Base-by-base conservation (phyloP, 208 protist genomes). In the Trypanosoma boissoni region DNA sequence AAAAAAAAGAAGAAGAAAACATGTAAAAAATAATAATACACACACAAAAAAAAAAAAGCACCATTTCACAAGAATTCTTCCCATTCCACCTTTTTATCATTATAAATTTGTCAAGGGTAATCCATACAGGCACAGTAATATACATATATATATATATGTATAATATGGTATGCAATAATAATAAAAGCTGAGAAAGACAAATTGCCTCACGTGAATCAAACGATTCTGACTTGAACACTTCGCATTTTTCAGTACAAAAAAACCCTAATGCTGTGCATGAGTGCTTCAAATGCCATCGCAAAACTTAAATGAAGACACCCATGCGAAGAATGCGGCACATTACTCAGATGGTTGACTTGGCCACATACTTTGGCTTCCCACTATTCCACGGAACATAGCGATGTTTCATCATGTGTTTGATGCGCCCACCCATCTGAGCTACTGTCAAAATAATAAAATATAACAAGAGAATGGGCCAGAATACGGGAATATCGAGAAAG, bases 381-480 rank as follows among this genome's bases (percentile, higher is more conserved):
- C 76, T 34, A 66, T 79, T 92, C 85, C 86, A 95, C 31, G 90
- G 90, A 10, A 96, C 90, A 54, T 99, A 99, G 23, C 89, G 75
- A 67, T 99, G 82, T 68, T 95, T 95, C 21, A 98, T 88, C 98
- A 99, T 99, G 76, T 99, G 96, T 68, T 83, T 72, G 43, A 99
- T 98, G 42, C 97, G 93, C 12, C 74, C 80, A 46, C 95, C 97
- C 87, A 99, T 96, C 37, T 98, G 98, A 14, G 96, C 65, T 10
- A 60, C 53, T 39, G 97, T 97, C 14, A 99, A 77, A 4, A 97
- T 39, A 28, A 99, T 68, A 67, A 98, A 99, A 74, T 99, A 99
- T 10, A 99, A 39, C 5, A 99, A 65, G 16, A 99, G 68, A 57
- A 99, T 98, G n/a, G 97, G 98, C 97, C 97, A 99, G 68, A 95